Percentiles rank a stretch among this genome's conserved stretches.
Conservation (phyloP, 148 eudicot genomes). For the Persicaria tinctoria region DNA sequence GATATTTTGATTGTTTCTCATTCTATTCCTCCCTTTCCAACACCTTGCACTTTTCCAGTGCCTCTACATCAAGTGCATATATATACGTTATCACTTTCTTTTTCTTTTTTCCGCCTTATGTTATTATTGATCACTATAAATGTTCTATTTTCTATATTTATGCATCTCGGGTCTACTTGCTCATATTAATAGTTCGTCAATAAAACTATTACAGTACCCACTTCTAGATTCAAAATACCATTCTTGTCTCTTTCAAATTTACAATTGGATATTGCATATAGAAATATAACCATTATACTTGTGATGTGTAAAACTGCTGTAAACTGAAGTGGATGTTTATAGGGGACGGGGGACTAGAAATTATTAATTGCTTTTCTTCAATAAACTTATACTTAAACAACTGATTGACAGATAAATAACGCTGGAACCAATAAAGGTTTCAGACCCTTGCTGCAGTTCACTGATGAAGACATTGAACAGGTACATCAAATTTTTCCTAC, state of each 20-base stretch:
- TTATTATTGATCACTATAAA: background rate
- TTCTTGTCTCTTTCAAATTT: background rate
- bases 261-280: background rate
- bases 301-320: background rate
- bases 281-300: background rate
- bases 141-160: background rate
- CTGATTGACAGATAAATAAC: slow-evolving; percentile 69
- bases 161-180: background rate
- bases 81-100: background rate
- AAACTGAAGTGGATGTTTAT: background rate
- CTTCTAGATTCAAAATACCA: background rate
- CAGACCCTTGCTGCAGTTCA: slow-evolving; percentile 91
- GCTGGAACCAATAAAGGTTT: slow-evolving; percentile 99
- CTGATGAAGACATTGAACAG: slow-evolving; percentile 85
- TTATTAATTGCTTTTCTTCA: background rate
- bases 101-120: no score
- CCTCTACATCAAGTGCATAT: background rate
- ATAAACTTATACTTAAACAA: background rate
- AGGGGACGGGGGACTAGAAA: background rate
- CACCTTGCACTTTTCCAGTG: background rate
- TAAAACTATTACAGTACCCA: background rate
- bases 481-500: slow-evolving; percentile 21
- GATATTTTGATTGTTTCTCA: background rate
- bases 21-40: background rate
- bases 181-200: background rate